phyloP scores from a whole-genome alignment of 768 basidiomycete genomes.

The Pholiota microspora region DNA sequence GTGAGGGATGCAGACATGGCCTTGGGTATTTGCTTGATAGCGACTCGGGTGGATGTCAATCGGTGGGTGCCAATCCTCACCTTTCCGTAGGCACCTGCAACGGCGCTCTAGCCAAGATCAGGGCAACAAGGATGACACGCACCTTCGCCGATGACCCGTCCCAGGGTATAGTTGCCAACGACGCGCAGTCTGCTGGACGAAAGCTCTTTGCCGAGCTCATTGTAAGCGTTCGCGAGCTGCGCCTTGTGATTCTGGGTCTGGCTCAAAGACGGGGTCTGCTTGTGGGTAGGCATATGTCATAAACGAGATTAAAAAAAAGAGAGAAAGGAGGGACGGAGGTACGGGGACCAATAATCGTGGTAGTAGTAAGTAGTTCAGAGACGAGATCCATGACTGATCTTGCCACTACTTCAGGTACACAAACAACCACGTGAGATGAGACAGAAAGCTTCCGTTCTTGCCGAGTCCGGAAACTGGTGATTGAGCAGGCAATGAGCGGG shows the following conservation, averaged over 20 bases:
- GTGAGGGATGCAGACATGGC: conserved; percentile 88
- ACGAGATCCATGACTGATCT: not conserved
- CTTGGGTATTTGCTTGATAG: conserved; percentile 98
- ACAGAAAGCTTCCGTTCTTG: too few species aligned
- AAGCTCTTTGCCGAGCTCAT: conserved; percentile 94
- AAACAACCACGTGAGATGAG: not conserved
- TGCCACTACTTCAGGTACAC: not conserved
- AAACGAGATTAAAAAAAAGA: conserved; percentile 29
- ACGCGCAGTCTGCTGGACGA: conserved; percentile 88
- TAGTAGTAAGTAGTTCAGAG: conserved; percentile 6
- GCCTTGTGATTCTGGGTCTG: conserved; percentile 85
- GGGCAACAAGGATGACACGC: conserved; percentile 19
- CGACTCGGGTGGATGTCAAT: conserved; percentile 86
- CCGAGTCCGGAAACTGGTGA: too few species aligned
- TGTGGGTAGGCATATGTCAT: conserved; percentile 57
- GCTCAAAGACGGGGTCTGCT: conserved; percentile 55
- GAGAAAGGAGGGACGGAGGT: conserved; percentile 35
- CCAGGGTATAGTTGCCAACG: conserved; percentile 92
- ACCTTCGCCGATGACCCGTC: conserved; percentile 96
- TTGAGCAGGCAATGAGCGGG: too few species aligned
- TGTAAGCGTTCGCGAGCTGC: conserved; percentile 92
- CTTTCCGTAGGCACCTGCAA: conserved; percentile 88
- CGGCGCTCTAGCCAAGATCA: not conserved
- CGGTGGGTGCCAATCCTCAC: conserved; percentile 94
- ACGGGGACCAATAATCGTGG: conserved; percentile 24